Evolutionary conservation across 2,329 filamentous ascomycete genomes (phyloP), one percentile per base, ranked within the genome.

Genomic region (Trichophyton rubrum): DNA sequence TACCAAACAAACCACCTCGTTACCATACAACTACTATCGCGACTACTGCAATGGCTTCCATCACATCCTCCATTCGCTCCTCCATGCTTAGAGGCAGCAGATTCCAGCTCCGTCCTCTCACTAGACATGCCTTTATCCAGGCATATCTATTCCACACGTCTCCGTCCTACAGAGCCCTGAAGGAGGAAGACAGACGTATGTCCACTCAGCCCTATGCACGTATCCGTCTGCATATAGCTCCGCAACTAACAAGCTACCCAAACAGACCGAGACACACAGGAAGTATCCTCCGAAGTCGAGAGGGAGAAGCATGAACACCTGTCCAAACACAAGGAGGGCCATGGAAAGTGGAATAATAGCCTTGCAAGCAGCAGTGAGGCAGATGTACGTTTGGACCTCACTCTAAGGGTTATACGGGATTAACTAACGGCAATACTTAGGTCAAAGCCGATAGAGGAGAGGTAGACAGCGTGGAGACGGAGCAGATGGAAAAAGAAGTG

Each of bases 401-500:
- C 20, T 17, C 22, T 49, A n/a, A n/a, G n/a, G n/a, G n/a, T 2
- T 33, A 43, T 40, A 58, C 8, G 2, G 13, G 27, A 13, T 22
- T 1, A 30, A 13, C 27, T 43, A 30, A 45, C n/a, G 13, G 24
- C 15, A 20, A 59, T 13, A 6, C 5, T 30, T 30, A 59, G 57
- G 57, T 59, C 11, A 59, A 59, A 59, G 57, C 57, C 1, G 57
- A 59, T 38, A 27, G 57, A 35, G 43, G 43, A 5, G 40, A 59
- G 27, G n/a, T 59, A 33, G 43, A 35, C 30, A 35, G 8, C 22
- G 43, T 20, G 11, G 57, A 59, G 20, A 38, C 7, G 1, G 40
- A 45, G 24, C 9, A 59, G 57, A 59, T 59, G 57, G 43, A 47
- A 15, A 59, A 17, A 8, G 57, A 59, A 30, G 24, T 59, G 11